phyloP scores from a whole-genome alignment of 2,329 filamentous ascomycete species.

The Fusarium irregulare region DNA sequence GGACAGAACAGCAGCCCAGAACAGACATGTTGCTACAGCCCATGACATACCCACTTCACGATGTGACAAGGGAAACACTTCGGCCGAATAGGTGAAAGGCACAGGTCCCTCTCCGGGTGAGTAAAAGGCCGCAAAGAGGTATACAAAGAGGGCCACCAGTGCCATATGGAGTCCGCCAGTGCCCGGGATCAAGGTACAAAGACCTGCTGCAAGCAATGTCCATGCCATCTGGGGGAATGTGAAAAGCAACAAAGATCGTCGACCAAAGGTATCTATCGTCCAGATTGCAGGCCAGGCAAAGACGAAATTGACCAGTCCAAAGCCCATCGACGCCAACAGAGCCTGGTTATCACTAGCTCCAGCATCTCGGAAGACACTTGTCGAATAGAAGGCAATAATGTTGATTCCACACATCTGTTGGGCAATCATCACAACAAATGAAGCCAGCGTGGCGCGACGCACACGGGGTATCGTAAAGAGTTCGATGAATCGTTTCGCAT shows the following conservation, averaged over 20 bases:
- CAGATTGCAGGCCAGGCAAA: constrained; percentile 69
- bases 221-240: constrained; percentile 58
- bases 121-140: constrained; percentile 65
- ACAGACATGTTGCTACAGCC: constrained; percentile 73
- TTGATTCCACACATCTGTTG: constrained; percentile 79
- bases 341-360: constrained; percentile 67
- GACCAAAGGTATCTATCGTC: constrained; percentile 69
- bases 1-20: constrained; percentile 69
- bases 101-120: constrained; percentile 71
- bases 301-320: constrained; percentile 68
- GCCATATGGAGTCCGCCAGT: constrained; percentile 48
- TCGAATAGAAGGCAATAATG: constrained; percentile 81
- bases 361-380: constrained; percentile 69
- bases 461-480: constrained; percentile 76
- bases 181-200: constrained; percentile 64
- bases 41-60: constrained; percentile 78
- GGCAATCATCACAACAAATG: constrained; percentile 83
- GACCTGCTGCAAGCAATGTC: constrained; percentile 55
- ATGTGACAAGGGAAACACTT: constrained; percentile 77
- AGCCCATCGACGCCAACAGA: constrained; percentile 68
- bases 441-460: constrained; percentile 78
- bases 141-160: constrained; percentile 68
- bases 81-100: constrained; percentile 75
- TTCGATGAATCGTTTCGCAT: constrained; percentile 71
- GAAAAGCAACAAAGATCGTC: constrained; percentile 60